These are phyloP conservation scores for Ceratocystis harringtonii DNA, from an alignment of 2,329 filamentous ascomycete species.

Conservation along the genomic window DNA sequence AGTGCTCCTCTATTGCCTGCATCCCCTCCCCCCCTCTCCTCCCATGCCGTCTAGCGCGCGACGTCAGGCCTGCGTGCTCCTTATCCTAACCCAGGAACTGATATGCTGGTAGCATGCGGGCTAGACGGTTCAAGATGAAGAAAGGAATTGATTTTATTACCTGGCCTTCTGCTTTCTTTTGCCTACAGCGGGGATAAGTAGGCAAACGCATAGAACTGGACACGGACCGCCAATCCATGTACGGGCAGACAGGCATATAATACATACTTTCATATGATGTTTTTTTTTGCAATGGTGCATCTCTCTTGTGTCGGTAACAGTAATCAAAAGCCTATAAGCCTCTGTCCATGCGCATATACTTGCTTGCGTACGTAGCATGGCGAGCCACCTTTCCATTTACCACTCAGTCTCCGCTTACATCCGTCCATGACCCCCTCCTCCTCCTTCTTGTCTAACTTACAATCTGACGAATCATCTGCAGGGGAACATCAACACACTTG, in stretches of 20 bases:
- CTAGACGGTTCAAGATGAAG: not conserved
- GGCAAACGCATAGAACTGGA: too few relatives aligned
- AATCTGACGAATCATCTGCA: not conserved
- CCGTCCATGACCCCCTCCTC: not conserved
- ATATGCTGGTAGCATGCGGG: not conserved
- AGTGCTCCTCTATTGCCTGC: too few relatives aligned
- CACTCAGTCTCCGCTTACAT: too few relatives aligned
- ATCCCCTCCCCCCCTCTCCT: not conserved
- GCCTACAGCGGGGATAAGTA: not conserved
- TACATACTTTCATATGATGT: too few relatives aligned
- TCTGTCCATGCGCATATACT: too few relatives aligned
- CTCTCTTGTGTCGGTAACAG: too few relatives aligned
- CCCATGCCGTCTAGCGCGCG: not conserved
- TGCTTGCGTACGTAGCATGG: too few relatives aligned
- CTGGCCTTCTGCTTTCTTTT: not conserved
- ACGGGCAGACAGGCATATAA: too few relatives aligned
- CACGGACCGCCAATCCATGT: too few relatives aligned
- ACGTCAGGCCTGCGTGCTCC: not conserved
- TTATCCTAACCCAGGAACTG: not conserved
- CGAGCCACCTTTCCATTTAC: too few relatives aligned
- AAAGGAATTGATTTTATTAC: not conserved
- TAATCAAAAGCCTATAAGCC: too few relatives aligned
- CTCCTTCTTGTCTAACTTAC: not conserved
- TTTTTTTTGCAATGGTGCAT: too few relatives aligned
- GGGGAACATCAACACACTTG: not conserved